Percentiles rank a stretch among this genome's conserved stretches.
Evolutionary conservation across 2,329 filamentous ascomycete species (phyloP).

Genomic region (Ustulina deusta): DNA sequence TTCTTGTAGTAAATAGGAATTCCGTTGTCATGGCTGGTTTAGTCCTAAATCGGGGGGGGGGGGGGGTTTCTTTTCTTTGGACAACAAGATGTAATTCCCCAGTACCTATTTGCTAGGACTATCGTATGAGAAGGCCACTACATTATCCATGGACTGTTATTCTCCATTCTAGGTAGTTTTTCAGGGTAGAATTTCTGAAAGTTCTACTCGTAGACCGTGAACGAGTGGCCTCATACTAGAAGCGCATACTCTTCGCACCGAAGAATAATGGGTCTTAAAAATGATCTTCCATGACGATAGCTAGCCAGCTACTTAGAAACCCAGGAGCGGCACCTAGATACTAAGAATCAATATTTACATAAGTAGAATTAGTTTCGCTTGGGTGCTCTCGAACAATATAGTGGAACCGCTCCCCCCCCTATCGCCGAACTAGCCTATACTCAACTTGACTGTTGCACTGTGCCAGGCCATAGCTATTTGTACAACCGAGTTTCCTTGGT

Average conservation of each 20-base stretch:
- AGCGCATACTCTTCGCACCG: background rate
- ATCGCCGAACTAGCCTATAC: background rate
- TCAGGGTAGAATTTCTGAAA: no score
- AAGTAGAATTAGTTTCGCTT: background rate
- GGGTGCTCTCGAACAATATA: slow-evolving; percentile 2
- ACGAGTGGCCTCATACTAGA: background rate
- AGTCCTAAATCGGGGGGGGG: no score
- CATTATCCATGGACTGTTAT: background rate
- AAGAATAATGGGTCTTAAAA: background rate
- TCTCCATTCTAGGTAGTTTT: background rate
- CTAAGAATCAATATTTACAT: slow-evolving; percentile 10
- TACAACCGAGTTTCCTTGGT: slow-evolving; percentile 15
- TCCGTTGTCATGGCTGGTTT: background rate
- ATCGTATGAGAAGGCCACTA: no score
- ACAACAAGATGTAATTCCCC: no score
- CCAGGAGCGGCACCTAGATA: background rate
- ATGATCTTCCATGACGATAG: background rate
- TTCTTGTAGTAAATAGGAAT: background rate
- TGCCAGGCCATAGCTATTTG: background rate
- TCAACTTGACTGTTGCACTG: background rate
- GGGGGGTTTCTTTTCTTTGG: no score
- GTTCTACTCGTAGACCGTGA: no score
- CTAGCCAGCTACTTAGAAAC: slow-evolving; percentile 8
- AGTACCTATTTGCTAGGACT: no score
- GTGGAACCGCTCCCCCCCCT: background rate